These are phyloP conservation scores for Rhodosporidiobolus odoratus DNA, from an alignment of 768 basidiomycete genomes.

Conservation along the genomic window DNA sequence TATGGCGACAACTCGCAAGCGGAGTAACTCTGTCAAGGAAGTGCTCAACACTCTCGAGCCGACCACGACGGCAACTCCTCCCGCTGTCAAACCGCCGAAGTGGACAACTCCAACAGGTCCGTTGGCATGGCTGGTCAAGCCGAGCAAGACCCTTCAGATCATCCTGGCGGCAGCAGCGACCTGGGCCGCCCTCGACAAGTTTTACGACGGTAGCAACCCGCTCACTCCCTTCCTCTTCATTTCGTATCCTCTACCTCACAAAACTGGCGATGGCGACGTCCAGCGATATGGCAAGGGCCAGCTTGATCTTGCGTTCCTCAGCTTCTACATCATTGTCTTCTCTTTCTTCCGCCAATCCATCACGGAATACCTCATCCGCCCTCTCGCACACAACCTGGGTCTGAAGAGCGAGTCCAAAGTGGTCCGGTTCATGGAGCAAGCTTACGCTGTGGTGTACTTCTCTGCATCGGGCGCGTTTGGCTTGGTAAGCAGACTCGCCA, in stretches of 20 bases:
- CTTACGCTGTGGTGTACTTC: slow-evolving; percentile 80
- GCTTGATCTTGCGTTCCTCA: slow-evolving; percentile 69
- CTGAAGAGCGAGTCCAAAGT: slow-evolving; percentile 64
- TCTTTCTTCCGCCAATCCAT: slow-evolving; percentile 77
- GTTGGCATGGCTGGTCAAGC: slow-evolving; percentile 36
- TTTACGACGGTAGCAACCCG: slow-evolving; percentile 57
- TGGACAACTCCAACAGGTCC: slow-evolving; percentile 16
- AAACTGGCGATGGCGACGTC: slow-evolving; percentile 54
- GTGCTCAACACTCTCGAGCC: slow-evolving; percentile 13
- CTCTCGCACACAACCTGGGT: slow-evolving; percentile 65
- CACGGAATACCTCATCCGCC: slow-evolving; percentile 60
- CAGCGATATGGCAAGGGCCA: slow-evolving; percentile 56
- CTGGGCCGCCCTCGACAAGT: slow-evolving; percentile 61
- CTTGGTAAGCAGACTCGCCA: no score
- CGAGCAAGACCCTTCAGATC: slow-evolving; percentile 57
- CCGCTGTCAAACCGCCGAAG: neutral
- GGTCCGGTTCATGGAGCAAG: slow-evolving; percentile 83
- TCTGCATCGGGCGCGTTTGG: slow-evolving; percentile 66
- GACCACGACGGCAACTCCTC: neutral
- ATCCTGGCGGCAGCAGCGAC: slow-evolving; percentile 59
- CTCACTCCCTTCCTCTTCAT: slow-evolving; percentile 67
- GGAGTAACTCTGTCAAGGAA: slow-evolving; percentile 28
- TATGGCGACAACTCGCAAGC: slow-evolving; percentile 5
- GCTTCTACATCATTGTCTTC: slow-evolving; percentile 79
- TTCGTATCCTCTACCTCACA: slow-evolving; percentile 58